Percentiles rank a stretch among this genome's conserved stretches.
phyloP scores from a whole-genome alignment of 2,329 filamentous ascomycete species.

The Orbilia brochopaga region DNA sequence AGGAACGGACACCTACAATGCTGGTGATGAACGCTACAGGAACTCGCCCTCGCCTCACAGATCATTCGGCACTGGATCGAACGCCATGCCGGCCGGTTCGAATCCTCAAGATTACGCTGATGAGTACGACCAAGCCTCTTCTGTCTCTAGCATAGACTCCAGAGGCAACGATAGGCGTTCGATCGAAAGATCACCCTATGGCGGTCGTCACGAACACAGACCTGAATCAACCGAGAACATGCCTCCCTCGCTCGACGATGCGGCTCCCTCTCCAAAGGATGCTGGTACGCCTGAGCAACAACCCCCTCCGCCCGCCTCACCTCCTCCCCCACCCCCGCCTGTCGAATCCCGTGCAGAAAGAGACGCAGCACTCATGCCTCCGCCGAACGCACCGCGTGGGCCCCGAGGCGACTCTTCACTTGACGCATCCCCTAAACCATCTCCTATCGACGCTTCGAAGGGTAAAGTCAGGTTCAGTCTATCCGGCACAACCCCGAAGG shows the following conservation, averaged over 20 bases:
- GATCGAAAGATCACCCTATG: constrained; percentile 23
- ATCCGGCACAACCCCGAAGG: constrained; percentile 17
- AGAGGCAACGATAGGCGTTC: constrained; percentile 13
- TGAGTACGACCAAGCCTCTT: constrained; percentile 25
- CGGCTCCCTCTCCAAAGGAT: constrained; percentile 10
- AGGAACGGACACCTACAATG: constrained; percentile 19
- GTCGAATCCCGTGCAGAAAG: constrained; percentile 35
- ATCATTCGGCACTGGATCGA: constrained; percentile 7
- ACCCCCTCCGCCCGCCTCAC: constrained; percentile 14
- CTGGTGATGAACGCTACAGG: constrained; percentile 12
- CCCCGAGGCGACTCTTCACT: constrained; percentile 28
- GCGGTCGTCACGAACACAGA: constrained; percentile 3
- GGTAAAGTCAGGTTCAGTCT: constrained; percentile 44
- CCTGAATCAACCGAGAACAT: not conserved
- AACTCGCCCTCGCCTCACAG: constrained; percentile 21
- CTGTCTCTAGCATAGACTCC: constrained; percentile 28
- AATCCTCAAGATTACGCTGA: constrained; percentile 12
- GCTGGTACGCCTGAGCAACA: constrained; percentile 7
- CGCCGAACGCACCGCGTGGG: constrained; percentile 39
- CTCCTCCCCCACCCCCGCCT: constrained; percentile 31
- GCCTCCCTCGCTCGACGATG: not conserved
- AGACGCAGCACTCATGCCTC: constrained; percentile 47
- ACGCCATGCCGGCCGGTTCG: constrained; percentile 16
- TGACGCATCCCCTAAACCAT: constrained; percentile 20
- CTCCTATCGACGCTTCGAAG: constrained; percentile 41